Evolutionary conservation across 2,329 filamentous ascomycete species (phyloP), one percentile per base, ranked within the genome.

Genomic region (Alternaria triticina): DNA sequence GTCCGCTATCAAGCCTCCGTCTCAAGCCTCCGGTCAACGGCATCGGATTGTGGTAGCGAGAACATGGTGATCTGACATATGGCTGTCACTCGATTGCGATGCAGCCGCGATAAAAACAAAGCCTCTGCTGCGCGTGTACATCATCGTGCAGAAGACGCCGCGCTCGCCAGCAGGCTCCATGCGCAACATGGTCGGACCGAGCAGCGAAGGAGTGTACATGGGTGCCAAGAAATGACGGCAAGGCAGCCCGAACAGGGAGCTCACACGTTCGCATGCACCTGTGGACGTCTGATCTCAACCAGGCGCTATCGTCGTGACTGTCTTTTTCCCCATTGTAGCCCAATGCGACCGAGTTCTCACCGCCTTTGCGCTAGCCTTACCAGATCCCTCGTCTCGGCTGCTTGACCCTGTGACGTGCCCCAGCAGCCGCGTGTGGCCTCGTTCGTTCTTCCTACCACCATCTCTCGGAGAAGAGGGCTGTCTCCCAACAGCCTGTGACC

Each of bases 401-500:
- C 64, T 68, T 61, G 70, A 64, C 70, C 75, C 71, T 72, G 75
- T 77, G 74, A 75, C 76, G 74, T 76, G 71, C 74, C 66, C 66
- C 64, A 59, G 49, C 69, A 59, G 63, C 71, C 69, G 61, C 70
- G 64, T 66, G 70, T 69, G 36, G 36, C 36, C n/a, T 74, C 66
- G 60, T 65, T 64, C 63, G 55, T 69, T 67, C 63, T 67, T 64
- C 69, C 61, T 66, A 66, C 65, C 67, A 69, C 66, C 59, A 63
- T 66, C 54, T 61, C 71, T 40, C 36, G 36, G 36, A 74, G 76
- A 78, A 75, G 73, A 62, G 70, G 76, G 77, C 78, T 80, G 77
- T 40, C 78, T 80, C 78, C 71, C 70, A 68, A 87, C 91, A 94
- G 92, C 91, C 86, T 80, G 70, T 70, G 60, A 65, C 78, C 75